Evolutionary conservation across 106 monocot genomes (phyloP).

Genomic region (Acorus gramineus): DNA sequence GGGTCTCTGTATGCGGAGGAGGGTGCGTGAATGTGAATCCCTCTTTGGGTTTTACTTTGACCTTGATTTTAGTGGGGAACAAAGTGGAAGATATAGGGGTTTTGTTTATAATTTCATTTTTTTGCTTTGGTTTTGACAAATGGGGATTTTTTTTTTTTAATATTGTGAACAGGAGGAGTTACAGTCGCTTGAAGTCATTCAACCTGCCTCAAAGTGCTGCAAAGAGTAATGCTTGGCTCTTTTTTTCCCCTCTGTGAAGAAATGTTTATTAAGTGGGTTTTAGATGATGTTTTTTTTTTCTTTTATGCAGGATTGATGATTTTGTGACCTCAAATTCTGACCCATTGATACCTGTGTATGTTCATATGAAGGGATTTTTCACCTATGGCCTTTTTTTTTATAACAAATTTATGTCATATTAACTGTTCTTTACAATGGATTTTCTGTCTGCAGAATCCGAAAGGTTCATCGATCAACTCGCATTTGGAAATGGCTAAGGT

Average conservation of each 20-base stretch:
- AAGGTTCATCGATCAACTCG: constrained; percentile 25
- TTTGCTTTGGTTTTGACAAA: neutral
- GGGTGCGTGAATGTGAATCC: no score
- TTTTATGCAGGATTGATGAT: constrained; percentile 55
- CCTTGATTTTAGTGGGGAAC: no score
- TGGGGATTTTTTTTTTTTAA: neutral
- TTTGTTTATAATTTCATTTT: neutral
- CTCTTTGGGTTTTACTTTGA: no score
- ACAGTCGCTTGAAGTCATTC: constrained; percentile 55
- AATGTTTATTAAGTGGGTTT: neutral
- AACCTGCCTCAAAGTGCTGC: constrained; percentile 65
- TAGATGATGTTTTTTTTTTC: constrained; percentile 1
- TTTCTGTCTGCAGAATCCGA: constrained; percentile 34
- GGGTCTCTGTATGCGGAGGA: no score
- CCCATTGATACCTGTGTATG: constrained; percentile 67
- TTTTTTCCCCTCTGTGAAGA: neutral
- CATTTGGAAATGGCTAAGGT: constrained; percentile 62
- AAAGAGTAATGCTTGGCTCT: constrained; percentile 46
- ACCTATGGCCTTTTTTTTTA: neutral
- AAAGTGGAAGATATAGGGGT: neutral
- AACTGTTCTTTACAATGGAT: neutral
- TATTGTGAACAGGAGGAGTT: constrained; percentile 46
- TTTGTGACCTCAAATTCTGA: constrained; percentile 55
- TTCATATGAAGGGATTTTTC: neutral
- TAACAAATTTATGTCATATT: neutral